phyloP scores from a whole-genome alignment of 2,329 filamentous ascomycete species.

The Colletotrichum falcatum region DNA sequence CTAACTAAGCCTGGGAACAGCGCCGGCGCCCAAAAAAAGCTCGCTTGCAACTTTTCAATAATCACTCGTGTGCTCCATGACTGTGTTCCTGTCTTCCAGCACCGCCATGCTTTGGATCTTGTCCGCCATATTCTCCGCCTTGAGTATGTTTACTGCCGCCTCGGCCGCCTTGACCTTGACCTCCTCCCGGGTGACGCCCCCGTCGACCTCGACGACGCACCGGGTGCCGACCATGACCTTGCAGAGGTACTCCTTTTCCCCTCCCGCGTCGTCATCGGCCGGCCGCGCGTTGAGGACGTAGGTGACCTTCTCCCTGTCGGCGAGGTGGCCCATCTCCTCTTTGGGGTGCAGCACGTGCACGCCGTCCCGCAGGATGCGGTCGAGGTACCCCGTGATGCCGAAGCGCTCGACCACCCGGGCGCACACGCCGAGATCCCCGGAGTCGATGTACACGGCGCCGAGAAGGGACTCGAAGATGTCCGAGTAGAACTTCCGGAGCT shows the following conservation, averaged over 20 bases:
- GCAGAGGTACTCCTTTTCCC: constrained; percentile 55
- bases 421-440: constrained; percentile 71
- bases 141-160: constrained; percentile 56
- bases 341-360: constrained; percentile 75
- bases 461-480: constrained; percentile 86
- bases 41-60: neutral
- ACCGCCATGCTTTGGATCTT: neutral
- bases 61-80: neutral
- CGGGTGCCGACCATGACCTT: constrained; percentile 61
- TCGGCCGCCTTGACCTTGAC: constrained; percentile 68
- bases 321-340: constrained; percentile 73
- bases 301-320: constrained; percentile 61
- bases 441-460: constrained; percentile 88
- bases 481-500: constrained; percentile 81
- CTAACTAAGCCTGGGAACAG: neutral
- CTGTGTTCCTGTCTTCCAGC: neutral
- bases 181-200: constrained; percentile 63
- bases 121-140: constrained; percentile 29
- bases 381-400: constrained; percentile 74
- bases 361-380: constrained; percentile 67
- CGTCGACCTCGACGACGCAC: constrained; percentile 58
- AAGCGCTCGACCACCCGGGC: constrained; percentile 69
- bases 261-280: constrained; percentile 21
- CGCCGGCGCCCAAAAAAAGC: neutral
- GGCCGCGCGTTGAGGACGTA: constrained; percentile 59